A percentile compares a stretch with the other conserved stretches of the same genome.
These are phyloP conservation scores for Nadsonia starkeyi-henricii DNA, from an alignment of 1,139 yeast species.

Conservation along the genomic window DNA sequence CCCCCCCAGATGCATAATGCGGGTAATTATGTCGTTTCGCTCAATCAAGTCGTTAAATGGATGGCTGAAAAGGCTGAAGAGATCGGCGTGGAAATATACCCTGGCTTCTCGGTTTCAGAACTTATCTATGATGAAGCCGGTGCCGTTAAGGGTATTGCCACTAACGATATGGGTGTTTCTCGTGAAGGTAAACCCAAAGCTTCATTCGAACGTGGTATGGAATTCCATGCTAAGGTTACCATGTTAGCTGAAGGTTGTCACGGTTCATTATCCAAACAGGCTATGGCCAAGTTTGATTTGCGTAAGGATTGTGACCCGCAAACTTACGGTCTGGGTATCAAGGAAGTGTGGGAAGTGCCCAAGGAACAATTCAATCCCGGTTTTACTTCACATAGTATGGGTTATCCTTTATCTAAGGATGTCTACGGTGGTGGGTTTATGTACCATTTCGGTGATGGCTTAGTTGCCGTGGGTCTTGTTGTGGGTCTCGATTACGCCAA, in stretches of 20 bases:
- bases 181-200: conserved; percentile 64
- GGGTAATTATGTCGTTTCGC: conserved; percentile 74
- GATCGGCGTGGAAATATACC: conserved; percentile 84
- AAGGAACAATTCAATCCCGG: conserved; percentile 75
- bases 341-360: conserved; percentile 94
- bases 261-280: conserved; percentile 77
- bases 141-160: conserved; percentile 75
- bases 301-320: conserved; percentile 60
- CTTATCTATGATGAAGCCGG: conserved; percentile 42
- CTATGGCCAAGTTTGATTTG: conserved; percentile 51
- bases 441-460: conserved; percentile 89
- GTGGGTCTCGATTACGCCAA: conserved; percentile 86
- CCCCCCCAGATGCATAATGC: conserved; percentile 83
- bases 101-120: conserved; percentile 83
- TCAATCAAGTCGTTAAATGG: conserved; percentile 70
- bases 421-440: conserved; percentile 95
- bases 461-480: conserved; percentile 82
- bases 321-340: conserved; percentile 88
- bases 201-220: conserved; percentile 90
- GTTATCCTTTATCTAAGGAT: conserved; percentile 62
- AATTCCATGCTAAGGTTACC: conserved; percentile 77
- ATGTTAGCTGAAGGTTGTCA: conserved; percentile 95
- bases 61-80: conserved; percentile 84
- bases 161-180: conserved; percentile 79
- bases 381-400: conserved; percentile 74